These are phyloP conservation scores for Pseudopyrenochaeta lycopersici DNA, from an alignment of 2,329 filamentous ascomycete species.

Conservation along the genomic window DNA sequence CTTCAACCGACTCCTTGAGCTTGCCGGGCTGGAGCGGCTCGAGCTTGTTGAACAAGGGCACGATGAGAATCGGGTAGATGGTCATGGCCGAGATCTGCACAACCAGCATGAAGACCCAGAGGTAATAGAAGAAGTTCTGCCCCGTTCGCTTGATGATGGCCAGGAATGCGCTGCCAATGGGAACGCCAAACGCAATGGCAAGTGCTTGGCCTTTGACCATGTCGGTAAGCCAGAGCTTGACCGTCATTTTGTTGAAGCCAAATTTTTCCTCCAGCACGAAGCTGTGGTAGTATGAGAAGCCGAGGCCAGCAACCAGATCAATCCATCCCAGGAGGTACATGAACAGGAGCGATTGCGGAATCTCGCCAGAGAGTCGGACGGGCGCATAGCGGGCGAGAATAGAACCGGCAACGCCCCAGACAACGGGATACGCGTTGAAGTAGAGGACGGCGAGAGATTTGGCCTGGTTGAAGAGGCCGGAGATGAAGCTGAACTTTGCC, in stretches of 20 bases:
- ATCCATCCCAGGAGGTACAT: constrained; percentile 86
- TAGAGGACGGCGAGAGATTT: constrained; percentile 92
- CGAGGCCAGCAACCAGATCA: constrained; percentile 80
- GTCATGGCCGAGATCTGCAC: constrained; percentile 96
- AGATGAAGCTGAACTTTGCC: constrained; percentile 85
- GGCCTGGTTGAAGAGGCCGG: constrained; percentile 82
- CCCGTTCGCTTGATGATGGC: constrained; percentile 95
- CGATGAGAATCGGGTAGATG: constrained; percentile 92
- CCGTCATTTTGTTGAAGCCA: constrained; percentile 98
- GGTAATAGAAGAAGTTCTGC: constrained; percentile 95
- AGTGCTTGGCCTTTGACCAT: constrained; percentile 91
- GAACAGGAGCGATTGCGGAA: constrained; percentile 92
- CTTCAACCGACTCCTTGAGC: constrained; percentile 88
- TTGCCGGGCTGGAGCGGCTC: constrained; percentile 87
- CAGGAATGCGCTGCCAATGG: constrained; percentile 90
- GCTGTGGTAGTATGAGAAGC: constrained; percentile 87
- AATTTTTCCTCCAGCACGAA: constrained; percentile 97
- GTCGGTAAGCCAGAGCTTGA: constrained; percentile 86
- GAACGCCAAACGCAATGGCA: constrained; percentile 79
- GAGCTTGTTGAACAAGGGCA: constrained; percentile 98
- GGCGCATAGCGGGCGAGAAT: constrained; percentile 79
- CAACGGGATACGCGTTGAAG: constrained; percentile 86
- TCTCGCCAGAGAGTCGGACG: constrained; percentile 84
- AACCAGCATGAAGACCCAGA: constrained; percentile 90
- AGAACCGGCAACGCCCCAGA: constrained; percentile 84